phyloP scores from a whole-genome alignment of 1,284 basidiomycete genomes.

The Cutaneotrichosporon cavernicola region DNA sequence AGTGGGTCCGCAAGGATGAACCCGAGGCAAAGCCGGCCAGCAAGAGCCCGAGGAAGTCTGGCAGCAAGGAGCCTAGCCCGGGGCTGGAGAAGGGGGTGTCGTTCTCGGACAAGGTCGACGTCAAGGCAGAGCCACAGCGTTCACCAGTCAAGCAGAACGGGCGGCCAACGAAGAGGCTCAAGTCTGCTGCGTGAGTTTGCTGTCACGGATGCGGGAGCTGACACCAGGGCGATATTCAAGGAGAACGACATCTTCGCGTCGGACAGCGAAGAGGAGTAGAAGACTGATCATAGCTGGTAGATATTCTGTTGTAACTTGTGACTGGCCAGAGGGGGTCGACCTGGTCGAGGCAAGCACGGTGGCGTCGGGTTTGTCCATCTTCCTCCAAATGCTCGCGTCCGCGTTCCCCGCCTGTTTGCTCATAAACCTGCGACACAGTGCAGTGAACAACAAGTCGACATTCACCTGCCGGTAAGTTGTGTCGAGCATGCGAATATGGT shows the following conservation, averaged over 20 bases:
- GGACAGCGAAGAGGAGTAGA: slow-evolving; percentile 19
- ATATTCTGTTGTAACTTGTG: slow-evolving; percentile 2
- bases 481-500: no score
- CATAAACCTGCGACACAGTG: no score
- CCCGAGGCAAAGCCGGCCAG: background rate
- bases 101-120: slow-evolving; percentile 8
- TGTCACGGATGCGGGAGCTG: background rate
- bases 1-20: slow-evolving; percentile 5
- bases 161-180: slow-evolving; percentile 15
- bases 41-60: background rate
- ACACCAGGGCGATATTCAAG: slow-evolving; percentile 23
- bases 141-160: slow-evolving; percentile 1
- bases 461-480: no score
- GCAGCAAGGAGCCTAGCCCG: background rate
- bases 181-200: slow-evolving; percentile 27
- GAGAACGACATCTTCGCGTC: slow-evolving; percentile 36
- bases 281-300: background rate
- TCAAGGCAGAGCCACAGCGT: background rate
- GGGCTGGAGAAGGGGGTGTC: background rate
- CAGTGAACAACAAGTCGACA: no score
- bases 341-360: no score
- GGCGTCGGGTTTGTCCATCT: background rate
- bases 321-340: background rate
- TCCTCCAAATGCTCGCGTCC: background rate
- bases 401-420: no score